Base-by-base conservation (phyloP, 208 protist species). In the Giardia duodenalis region DNA sequence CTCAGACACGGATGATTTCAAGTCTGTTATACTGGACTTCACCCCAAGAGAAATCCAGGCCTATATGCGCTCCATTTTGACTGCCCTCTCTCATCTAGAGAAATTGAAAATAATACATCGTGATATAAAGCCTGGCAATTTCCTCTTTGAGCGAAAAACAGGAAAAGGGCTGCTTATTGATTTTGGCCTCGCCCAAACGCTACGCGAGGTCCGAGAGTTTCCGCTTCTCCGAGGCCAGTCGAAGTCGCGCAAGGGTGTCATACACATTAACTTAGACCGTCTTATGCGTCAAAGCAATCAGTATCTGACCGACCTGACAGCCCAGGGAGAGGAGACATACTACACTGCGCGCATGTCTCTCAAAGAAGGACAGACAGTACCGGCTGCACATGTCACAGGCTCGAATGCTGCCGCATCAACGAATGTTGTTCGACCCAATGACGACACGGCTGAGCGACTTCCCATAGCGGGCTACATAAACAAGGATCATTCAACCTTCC, bases 41-140 rank as follows among this genome's bases (percentile, higher is more conserved):
- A 91, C 88, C 4, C 88, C 88, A 43, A 1, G 2, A 19, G 88
- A 91, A n/a, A 91, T 91, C 4, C 44, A 91, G 88, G 43, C 43
- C 44, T 91, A 91, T 48, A 91, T 91, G 88, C 88, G 88, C 44
- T 91, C 88, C 10, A 22, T 91, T 91, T 45, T 91, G n/a, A 3
- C 2, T 2, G 88, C 88, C 44, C 44, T 91, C 19, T 47, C 43
- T 0, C 88, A 91, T n/a, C 44, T 91, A 19, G 88, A 91, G 45
- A 91, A 91, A n/a, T 19, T 45, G 4, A 2, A 22, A n/a, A 91
- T 91, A 2, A 4, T 91, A 0, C 88, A 91, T 45, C 1, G 88
- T 30, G 92, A 93, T 39, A 42, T 93, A n/a, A 93, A 93, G 47
- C 92, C 92, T 90, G 92, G 92, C 45, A 93, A 93, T 67, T 93